phyloP scores from a whole-genome alignment of 176 grass and related monocot species.

The Canna indica region DNA sequence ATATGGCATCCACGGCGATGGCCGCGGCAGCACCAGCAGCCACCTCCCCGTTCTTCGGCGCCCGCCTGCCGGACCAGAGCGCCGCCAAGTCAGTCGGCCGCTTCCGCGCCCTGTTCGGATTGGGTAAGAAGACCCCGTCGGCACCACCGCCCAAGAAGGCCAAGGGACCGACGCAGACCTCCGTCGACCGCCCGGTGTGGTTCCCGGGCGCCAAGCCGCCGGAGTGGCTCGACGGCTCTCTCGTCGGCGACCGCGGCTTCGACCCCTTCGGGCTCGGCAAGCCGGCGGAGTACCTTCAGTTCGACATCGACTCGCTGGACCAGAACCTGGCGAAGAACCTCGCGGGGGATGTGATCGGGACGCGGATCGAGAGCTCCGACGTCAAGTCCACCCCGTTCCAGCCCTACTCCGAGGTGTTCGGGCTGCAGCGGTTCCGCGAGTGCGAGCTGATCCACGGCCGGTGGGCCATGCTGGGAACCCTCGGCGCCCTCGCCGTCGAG shows the following conservation, averaged over 20 bases:
- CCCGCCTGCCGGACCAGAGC: conserved; percentile 38
- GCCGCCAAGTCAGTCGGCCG: conserved; percentile 34
- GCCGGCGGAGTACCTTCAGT: conserved; percentile 96
- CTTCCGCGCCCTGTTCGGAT: conserved; percentile 56
- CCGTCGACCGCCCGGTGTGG: conserved; percentile 87
- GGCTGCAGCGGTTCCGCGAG: conserved; percentile 93
- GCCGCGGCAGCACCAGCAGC: conserved; percentile 61
- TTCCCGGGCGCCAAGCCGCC: conserved; percentile 69
- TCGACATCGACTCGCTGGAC: conserved; percentile 82
- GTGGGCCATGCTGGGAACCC: conserved; percentile 97
- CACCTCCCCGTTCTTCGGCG: conserved; percentile 71
- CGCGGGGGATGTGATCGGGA: conserved; percentile 66
- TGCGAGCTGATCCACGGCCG: conserved; percentile 97
- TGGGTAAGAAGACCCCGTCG: conserved; percentile 63
- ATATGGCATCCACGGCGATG: too few relatives aligned
- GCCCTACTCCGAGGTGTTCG: conserved; percentile 94
- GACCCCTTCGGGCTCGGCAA: conserved; percentile 89
- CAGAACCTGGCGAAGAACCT: conserved; percentile 88
- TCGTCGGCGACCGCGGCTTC: conserved; percentile 86
- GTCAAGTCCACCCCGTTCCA: conserved; percentile 77
- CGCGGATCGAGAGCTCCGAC: conserved; percentile 56
- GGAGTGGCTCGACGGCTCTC: conserved; percentile 72
- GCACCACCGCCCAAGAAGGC: conserved; percentile 43
- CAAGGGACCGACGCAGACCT: not conserved
- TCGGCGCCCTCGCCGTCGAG: conserved; percentile 85